A percentile compares a stretch with the other conserved stretches of the same genome.
phyloP scores from a whole-genome alignment of 2,329 filamentous ascomycete genomes.

The Gremmenia infestans region DNA sequence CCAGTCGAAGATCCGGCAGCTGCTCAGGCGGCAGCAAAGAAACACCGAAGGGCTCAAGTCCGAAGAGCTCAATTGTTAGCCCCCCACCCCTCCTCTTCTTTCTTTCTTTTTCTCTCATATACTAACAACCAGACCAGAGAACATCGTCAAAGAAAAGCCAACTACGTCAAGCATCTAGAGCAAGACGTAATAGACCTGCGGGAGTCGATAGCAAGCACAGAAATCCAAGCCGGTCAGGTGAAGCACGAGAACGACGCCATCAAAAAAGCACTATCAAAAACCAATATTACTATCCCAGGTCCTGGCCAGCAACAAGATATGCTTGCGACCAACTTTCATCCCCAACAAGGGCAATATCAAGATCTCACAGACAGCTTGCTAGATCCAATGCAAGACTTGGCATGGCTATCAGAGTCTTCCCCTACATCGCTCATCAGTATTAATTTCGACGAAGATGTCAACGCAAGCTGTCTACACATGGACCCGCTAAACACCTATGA shows the following conservation, averaged over 20 bases:
- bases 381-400: not conserved
- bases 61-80: constrained; percentile 28
- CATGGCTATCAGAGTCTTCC: not conserved
- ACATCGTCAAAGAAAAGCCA: constrained; percentile 28
- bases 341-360: not conserved
- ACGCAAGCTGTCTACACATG: constrained; percentile 16
- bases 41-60: constrained; percentile 27
- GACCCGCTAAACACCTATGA: constrained; percentile 2
- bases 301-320: not conserved
- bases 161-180: constrained; percentile 28
- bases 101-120: not conserved
- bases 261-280: constrained; percentile 9
- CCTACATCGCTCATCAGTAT: constrained; percentile 12
- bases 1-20: constrained; percentile 4
- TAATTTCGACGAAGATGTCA: constrained; percentile 17
- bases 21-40: constrained; percentile 18
- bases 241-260: constrained; percentile 24
- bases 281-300: constrained; percentile 7
- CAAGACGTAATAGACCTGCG: constrained; percentile 26
- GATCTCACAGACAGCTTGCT: not conserved
- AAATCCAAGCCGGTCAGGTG: constrained; percentile 14
- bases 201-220: constrained; percentile 21
- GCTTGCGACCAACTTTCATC: not conserved
- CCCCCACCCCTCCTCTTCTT: not conserved
- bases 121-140: constrained; percentile 15